phyloP scores from a whole-genome alignment of 1,284 basidiomycete species.

The Puccinia hordei region DNA sequence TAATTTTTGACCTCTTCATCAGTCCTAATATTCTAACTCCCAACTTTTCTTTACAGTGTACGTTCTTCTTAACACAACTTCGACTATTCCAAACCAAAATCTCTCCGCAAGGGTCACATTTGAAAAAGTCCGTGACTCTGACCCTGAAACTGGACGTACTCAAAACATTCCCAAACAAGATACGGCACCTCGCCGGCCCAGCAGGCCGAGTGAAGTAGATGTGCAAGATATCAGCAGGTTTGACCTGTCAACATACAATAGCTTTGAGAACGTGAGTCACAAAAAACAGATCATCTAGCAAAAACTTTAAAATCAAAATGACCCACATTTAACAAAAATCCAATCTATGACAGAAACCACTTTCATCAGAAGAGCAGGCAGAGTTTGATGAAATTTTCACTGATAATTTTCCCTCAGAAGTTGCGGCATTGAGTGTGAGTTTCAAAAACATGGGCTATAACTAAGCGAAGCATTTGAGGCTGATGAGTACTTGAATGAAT shows the following conservation, averaged over 20 bases:
- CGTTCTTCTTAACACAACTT: background rate
- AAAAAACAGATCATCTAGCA: background rate
- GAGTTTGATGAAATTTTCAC: slow-evolving; percentile 26
- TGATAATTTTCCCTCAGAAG: background rate
- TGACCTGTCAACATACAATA: slow-evolving; percentile 6
- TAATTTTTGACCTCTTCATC: background rate
- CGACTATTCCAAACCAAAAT: background rate
- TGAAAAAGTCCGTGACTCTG: slow-evolving; percentile 11
- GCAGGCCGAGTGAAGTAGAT: slow-evolving; percentile 21
- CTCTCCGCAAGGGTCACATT: background rate
- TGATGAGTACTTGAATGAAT: background rate
- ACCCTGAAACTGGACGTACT: slow-evolving; percentile 4
- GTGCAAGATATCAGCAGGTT: slow-evolving; percentile 20
- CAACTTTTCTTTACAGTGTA: background rate
- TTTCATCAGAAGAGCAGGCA: slow-evolving; percentile 17
- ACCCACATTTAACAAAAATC: background rate
- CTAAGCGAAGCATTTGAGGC: background rate
- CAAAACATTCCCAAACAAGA: background rate
- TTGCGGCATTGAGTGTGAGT: background rate
- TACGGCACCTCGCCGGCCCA: background rate
- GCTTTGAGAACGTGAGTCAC: background rate
- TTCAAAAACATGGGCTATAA: background rate
- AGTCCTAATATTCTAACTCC: background rate
- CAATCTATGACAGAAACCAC: background rate
- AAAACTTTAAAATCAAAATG: background rate